Evolutionary conservation across 2,329 filamentous ascomycete genomes (phyloP).

Genomic region (Trichoderma endophyticum): DNA sequence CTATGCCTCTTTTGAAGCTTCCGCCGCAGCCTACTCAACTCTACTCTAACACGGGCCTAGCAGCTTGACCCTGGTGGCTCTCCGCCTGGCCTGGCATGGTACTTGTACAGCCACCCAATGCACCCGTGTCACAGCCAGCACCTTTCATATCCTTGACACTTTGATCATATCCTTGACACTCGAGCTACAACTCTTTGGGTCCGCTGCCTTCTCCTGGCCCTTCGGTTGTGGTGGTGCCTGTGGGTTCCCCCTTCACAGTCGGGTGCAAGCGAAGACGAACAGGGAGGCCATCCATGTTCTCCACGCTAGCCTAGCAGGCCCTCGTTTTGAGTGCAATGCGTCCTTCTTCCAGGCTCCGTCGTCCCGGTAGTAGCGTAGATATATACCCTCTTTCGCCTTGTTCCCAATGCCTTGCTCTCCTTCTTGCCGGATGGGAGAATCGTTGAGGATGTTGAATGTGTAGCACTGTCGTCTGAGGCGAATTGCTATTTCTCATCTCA

Average conservation of each 20-base stretch:
- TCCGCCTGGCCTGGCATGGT: background rate
- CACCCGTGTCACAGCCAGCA: conserved; percentile 24
- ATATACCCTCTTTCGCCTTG: conserved; percentile 17
- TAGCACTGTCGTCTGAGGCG: background rate
- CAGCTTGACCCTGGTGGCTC: background rate
- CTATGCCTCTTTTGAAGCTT: conserved; percentile 14
- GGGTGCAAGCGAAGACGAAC: conserved; percentile 18
- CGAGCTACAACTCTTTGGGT: conserved; percentile 14
- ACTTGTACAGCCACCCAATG: conserved; percentile 9
- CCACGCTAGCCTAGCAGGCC: conserved; percentile 10
- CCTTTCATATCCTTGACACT: conserved; percentile 20
- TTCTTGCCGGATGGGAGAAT: background rate
- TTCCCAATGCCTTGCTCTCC: background rate
- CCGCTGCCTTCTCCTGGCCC: conserved; percentile 10
- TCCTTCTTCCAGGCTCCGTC: conserved; percentile 12
- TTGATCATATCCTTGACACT: conserved; percentile 20
- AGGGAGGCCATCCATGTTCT: background rate
- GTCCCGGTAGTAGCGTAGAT: conserved; percentile 1
- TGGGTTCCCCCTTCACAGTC: conserved; percentile 12
- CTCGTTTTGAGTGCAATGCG: conserved; percentile 10
- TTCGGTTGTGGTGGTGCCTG: background rate
- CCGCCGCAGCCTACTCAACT: conserved; percentile 6
- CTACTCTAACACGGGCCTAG: conserved; percentile 3
- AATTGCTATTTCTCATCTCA: background rate
- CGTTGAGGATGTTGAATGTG: background rate